These are phyloP conservation scores for Leccinum griseonigrum DNA, from an alignment of 1,284 basidiomycete species.

Conservation along the genomic window DNA sequence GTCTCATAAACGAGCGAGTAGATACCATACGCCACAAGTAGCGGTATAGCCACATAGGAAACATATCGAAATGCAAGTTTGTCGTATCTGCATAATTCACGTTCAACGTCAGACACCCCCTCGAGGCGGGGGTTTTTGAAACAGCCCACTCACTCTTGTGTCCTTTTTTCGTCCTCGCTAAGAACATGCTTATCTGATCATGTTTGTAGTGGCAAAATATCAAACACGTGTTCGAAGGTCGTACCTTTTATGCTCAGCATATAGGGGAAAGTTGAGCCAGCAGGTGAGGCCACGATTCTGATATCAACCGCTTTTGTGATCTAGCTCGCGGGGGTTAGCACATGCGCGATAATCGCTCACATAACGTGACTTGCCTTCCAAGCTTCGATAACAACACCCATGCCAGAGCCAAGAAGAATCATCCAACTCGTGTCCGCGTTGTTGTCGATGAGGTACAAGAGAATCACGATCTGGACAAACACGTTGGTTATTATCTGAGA, in stretches of 20 bases:
- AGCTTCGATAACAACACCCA: constrained; percentile 88
- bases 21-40: constrained; percentile 81
- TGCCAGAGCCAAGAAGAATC: constrained; percentile 88
- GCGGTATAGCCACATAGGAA: constrained; percentile 81
- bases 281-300: constrained; percentile 53
- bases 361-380: constrained; percentile 74
- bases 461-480: constrained; percentile 85
- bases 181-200: constrained; percentile 85
- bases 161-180: constrained; percentile 93
- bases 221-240: constrained; percentile 19
- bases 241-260: constrained; percentile 77
- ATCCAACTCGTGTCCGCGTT: constrained; percentile 95
- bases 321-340: constrained; percentile 35
- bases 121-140: not conserved
- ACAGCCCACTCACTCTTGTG: constrained; percentile 77
- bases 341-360: constrained; percentile 14
- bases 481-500: constrained; percentile 87
- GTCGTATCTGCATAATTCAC: constrained; percentile 59
- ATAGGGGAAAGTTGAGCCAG: constrained; percentile 76
- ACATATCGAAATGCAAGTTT: constrained; percentile 89
- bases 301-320: constrained; percentile 90
- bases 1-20: constrained; percentile 90
- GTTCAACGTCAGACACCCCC: constrained; percentile 17
- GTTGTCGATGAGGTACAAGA: constrained; percentile 94
- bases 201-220: constrained; percentile 9